phyloP scores from a whole-genome alignment of 306 rosid species.

The Carpinus viminea region DNA sequence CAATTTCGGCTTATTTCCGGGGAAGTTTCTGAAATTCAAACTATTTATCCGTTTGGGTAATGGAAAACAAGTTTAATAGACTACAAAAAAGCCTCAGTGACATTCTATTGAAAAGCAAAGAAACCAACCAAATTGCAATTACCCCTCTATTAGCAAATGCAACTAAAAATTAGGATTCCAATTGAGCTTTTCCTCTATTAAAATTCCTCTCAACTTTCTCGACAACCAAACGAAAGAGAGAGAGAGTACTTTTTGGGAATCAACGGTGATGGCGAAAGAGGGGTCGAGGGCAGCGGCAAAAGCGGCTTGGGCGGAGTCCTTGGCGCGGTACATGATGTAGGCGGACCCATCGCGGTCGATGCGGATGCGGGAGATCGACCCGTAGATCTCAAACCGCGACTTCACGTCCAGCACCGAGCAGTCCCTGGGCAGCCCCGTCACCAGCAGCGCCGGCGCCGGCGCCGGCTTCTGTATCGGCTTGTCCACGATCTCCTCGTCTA shows the following conservation, averaged over 20 bases:
- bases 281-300: slow-evolving; percentile 70
- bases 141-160: neutral
- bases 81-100: neutral
- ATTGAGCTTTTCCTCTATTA: neutral
- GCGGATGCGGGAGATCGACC: slow-evolving; percentile 85
- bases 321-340: slow-evolving; percentile 57
- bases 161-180: neutral
- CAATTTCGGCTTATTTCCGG: neutral
- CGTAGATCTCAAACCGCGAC: slow-evolving; percentile 93
- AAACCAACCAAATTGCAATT: neutral
- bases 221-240: neutral
- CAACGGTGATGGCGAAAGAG: slow-evolving; percentile 66
- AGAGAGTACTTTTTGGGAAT: slow-evolving; percentile 59
- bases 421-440: slow-evolving; percentile 65
- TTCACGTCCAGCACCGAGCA: slow-evolving; percentile 92
- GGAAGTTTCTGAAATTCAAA: neutral
- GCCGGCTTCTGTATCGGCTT: slow-evolving; percentile 51
- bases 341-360: slow-evolving; percentile 81
- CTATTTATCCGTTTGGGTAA: neutral
- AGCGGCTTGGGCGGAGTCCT: slow-evolving; percentile 79
- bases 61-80: neutral
- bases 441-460: slow-evolving; percentile 74
- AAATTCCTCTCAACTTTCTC: neutral
- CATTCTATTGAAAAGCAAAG: neutral
- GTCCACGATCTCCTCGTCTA: slow-evolving; percentile 30